Base-by-base conservation (phyloP, 805 yeast genomes). In the Candida gorgasii region DNA sequence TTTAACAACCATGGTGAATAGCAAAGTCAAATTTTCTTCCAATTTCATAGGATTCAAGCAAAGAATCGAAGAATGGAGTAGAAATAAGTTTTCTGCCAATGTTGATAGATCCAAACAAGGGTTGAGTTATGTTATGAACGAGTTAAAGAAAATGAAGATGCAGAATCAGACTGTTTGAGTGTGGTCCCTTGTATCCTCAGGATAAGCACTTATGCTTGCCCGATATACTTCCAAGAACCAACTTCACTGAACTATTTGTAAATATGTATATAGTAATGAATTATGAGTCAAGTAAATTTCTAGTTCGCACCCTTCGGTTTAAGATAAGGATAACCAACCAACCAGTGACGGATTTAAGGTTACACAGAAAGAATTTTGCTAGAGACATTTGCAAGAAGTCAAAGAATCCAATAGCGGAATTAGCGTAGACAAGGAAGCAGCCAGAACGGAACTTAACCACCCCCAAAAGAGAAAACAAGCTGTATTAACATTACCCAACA, bases 21-120 rank as follows among this genome's bases (percentile, higher is more conserved):
- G 81, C 42, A 66, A 73, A 30, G 96, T 88, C 14, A 78, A 76
- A 51, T 86, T 90, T 49, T 75, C 84, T 14, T 78, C 88, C 22
- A 86, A 86, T 31, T 81, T 89, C 53, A 35, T 66, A 36, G 85
- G 86, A 1, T 71, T 90, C 51, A 84, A 79, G 55, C 79, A 80
- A 55, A 73, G 82, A 49, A 86, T 90, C 40, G 98, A 90, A 62
- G 71, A 72, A 24, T 89, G 96, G 96, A 80, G 95, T 20, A 81
- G 78, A 53, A 72, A 72, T 15, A 77, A 76, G 59, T 88, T 90
- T 59, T 72, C 78, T 35, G 82, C 82, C 42, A 86, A 89, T 57
- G 67, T 86, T 47, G 67, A 62, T 40, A 79, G 78, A 49, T 80
- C 89, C 13, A 75, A 87, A 49, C 67, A 76, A 48, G 96, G 96